Evolutionary conservation across 192 early-diverging fungal genomes (phyloP), one percentile per base, ranked within the genome.

Genomic region (Entophlyctis luteolus): DNA sequence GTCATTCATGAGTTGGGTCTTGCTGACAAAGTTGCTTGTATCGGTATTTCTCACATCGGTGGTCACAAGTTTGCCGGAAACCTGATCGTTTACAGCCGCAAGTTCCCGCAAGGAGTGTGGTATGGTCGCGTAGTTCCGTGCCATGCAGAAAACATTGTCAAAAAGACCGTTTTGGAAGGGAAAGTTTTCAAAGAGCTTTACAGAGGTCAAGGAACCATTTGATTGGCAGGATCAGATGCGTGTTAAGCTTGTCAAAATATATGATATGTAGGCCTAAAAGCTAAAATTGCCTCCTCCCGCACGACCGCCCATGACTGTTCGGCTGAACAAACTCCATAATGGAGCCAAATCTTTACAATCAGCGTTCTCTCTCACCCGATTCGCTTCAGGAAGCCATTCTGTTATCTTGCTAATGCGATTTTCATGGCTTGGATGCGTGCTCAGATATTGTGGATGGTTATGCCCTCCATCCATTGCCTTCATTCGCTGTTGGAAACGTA

Each of bases 381-480:
- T 48, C 0, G 87, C 87, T 60, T 89, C 81, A 2, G 86, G 86
- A 72, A 89, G 59, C 87, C 87, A 88, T 52, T 80, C 74, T 22
- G 58, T 73, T 27, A 75, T 84, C 77, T 71, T 79, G 25, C 82
- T 65, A 18, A 92, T 88, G 0, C 94, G 71, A 0, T 27, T 55
- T 6, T 72, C 78, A 23, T 89, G 82, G 27, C 81, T 84, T 0
- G 95, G 95, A 73, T 96, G 95, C 1, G 95, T 98, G 57, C 82
- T 88, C 53, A 92, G 71, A 62, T 92, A 92, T 67, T 90, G 85
- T 4, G 82, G 77, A 5, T 77, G 71, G 2, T 68, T 48, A 0
- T 36, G 62, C 5, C 46, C 70, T 4, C 55, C 59, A 23, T 80
- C 80, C 0, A 74, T 74, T 0, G 66, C 57, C 48, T 86, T 79